Conservation (phyloP, 345 rosid species). For the Acer campestre region DNA sequence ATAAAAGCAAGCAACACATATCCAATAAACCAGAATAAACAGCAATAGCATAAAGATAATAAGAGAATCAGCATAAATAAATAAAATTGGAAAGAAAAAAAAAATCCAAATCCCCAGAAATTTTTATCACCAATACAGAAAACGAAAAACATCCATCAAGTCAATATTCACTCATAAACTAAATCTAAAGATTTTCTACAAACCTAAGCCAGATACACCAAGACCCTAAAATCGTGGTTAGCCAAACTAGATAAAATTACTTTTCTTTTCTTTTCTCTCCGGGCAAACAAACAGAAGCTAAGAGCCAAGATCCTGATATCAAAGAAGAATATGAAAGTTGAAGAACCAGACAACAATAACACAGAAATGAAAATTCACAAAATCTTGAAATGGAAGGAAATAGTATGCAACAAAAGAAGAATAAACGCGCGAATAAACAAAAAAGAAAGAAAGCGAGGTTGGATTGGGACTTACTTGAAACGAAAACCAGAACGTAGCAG, state of each 20-base stretch:
- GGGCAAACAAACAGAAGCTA: background rate
- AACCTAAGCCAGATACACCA: background rate
- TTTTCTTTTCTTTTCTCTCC: background rate
- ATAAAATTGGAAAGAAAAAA: background rate
- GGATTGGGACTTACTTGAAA: slow-evolving; percentile 8
- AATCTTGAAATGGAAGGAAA: background rate
- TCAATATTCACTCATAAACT: background rate
- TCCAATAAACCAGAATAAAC: background rate
- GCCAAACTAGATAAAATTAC: background rate
- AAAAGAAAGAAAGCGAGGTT: background rate
- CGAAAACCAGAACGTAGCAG: background rate
- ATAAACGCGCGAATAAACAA: background rate
- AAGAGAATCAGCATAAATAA: background rate
- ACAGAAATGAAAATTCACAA: background rate
- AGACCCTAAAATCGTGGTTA: background rate
- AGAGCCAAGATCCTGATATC: background rate
- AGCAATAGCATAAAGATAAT: background rate
- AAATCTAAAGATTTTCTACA: background rate
- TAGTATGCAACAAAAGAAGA: background rate
- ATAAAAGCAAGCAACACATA: background rate
- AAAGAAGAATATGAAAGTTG: background rate
- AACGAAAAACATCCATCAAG: background rate
- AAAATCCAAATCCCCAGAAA: background rate
- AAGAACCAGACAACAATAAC: background rate
- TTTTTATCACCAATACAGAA: background rate